phyloP scores from a whole-genome alignment of 805 yeast genomes.

The Wickerhamiella kazuoi region DNA sequence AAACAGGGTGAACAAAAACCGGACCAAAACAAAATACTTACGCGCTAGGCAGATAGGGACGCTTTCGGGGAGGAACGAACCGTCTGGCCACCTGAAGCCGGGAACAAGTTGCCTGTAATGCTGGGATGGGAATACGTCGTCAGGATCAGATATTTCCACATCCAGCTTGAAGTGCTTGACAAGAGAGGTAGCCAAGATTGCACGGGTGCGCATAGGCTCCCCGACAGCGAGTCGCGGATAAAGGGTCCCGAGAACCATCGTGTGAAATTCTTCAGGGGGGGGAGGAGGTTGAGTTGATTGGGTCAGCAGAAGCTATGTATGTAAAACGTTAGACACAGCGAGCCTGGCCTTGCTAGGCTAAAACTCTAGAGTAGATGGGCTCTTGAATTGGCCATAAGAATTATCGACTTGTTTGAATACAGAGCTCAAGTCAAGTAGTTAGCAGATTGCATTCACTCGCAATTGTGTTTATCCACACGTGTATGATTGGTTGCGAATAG shows the following conservation, averaged over 20 bases:
- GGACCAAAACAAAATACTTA: constrained; percentile 16
- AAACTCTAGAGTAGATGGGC: too few species aligned
- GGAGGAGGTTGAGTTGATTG: too few species aligned
- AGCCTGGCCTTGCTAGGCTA: too few species aligned
- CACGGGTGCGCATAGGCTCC: constrained; percentile 14
- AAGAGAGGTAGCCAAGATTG: constrained; percentile 10
- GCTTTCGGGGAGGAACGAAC: constrained; percentile 4
- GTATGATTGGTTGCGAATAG: too few species aligned
- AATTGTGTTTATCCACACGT: too few species aligned
- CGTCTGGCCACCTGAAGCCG: constrained; percentile 24
- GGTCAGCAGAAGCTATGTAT: too few species aligned
- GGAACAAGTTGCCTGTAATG: constrained; percentile 48
- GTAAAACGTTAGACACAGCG: too few species aligned
- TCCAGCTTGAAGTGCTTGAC: constrained; percentile 44
- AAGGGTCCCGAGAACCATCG: constrained; percentile 9
- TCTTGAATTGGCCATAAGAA: too few species aligned
- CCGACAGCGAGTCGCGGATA: constrained; percentile 9
- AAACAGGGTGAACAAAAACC: not conserved
- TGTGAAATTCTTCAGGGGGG: too few species aligned
- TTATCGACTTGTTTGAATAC: too few species aligned
- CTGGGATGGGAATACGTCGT: constrained; percentile 27
- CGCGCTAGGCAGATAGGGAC: constrained; percentile 9
- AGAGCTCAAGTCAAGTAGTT: too few species aligned
- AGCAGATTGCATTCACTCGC: too few species aligned
- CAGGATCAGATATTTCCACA: constrained; percentile 29